These are phyloP conservation scores for Hylodesmum podocarpum DNA, from an alignment of 306 rosid genomes.

Conservation along the genomic window DNA sequence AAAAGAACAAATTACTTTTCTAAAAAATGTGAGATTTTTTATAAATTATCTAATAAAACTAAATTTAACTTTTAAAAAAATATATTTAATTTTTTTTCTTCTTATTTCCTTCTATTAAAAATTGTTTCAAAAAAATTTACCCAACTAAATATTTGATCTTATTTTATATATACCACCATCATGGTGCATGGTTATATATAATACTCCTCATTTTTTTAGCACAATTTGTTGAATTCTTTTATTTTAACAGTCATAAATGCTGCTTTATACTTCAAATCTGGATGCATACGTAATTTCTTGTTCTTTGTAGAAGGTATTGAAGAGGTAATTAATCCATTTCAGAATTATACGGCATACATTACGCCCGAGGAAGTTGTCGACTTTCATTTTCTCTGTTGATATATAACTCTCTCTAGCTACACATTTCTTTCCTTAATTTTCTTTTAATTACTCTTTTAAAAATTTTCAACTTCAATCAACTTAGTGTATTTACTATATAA, in stretches of 20 bases:
- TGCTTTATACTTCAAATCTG: slow-evolving; percentile 14
- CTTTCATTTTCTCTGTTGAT: slow-evolving; percentile 7
- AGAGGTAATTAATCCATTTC: slow-evolving; percentile 27
- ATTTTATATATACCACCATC: not conserved
- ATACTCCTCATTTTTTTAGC: not conserved
- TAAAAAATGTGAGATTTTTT: too few relatives aligned
- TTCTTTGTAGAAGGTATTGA: slow-evolving; percentile 22
- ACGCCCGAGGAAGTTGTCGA: slow-evolving; percentile 54
- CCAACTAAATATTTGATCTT: too few relatives aligned
- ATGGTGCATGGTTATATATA: not conserved
- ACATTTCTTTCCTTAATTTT: not conserved
- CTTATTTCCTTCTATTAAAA: too few relatives aligned
- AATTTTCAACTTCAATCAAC: not conserved
- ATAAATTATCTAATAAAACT: too few relatives aligned
- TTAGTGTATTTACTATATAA: not conserved
- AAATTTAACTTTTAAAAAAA: too few relatives aligned
- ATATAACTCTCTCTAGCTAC: not conserved
- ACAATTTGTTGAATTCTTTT: not conserved
- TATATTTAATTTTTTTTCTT: too few relatives aligned
- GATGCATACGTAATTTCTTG: slow-evolving; percentile 19
- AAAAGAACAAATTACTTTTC: not conserved
- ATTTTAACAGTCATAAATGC: not conserved
- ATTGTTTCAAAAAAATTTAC: too few relatives aligned
- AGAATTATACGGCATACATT: slow-evolving; percentile 54
- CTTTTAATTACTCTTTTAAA: not conserved